phyloP scores from a whole-genome alignment of 129 eudicot genomes.

The Pulicaria dysenterica region DNA sequence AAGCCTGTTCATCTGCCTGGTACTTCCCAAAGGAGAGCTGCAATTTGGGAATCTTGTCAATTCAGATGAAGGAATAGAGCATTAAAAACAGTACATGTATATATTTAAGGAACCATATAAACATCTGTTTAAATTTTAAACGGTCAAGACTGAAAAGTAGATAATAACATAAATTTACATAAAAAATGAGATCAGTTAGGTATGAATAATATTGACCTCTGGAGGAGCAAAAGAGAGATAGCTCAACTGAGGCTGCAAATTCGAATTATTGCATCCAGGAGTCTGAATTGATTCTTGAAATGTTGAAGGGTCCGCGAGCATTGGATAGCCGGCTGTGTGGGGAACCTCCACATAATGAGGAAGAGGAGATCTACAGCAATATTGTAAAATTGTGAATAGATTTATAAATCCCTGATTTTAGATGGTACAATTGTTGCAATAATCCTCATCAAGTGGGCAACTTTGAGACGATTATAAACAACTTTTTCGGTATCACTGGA shows the following conservation, averaged over 20 bases:
- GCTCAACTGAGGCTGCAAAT: conserved; percentile 41
- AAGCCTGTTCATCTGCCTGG: conserved; percentile 87
- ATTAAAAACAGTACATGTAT: not conserved
- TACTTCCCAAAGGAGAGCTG: conserved; percentile 70
- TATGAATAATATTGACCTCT: conserved; percentile 51
- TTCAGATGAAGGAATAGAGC: not conserved
- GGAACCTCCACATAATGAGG: conserved; percentile 60
- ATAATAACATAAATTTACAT: not conserved
- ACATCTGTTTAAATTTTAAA: not conserved
- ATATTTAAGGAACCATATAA: not conserved
- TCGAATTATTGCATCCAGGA: conserved; percentile 65
- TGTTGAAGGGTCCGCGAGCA: conserved; percentile 52
- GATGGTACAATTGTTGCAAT: not conserved
- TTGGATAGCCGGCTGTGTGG: conserved; percentile 74
- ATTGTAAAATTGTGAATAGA: not conserved
- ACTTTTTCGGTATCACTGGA: not conserved
- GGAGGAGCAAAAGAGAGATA: conserved; percentile 94
- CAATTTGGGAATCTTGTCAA: conserved; percentile 14
- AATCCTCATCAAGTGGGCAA: too few relatives aligned
- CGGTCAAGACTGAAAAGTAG: not conserved
- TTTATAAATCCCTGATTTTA: not conserved
- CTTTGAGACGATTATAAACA: not conserved
- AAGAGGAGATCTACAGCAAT: conserved; percentile 73
- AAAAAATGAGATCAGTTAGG: not conserved
- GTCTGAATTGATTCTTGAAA: conserved; percentile 51